Percentiles rank a stretch among this genome's conserved stretches.
Conservation (phyloP, 768 basidiomycete species). For the Tylopilus sp. region DNA sequence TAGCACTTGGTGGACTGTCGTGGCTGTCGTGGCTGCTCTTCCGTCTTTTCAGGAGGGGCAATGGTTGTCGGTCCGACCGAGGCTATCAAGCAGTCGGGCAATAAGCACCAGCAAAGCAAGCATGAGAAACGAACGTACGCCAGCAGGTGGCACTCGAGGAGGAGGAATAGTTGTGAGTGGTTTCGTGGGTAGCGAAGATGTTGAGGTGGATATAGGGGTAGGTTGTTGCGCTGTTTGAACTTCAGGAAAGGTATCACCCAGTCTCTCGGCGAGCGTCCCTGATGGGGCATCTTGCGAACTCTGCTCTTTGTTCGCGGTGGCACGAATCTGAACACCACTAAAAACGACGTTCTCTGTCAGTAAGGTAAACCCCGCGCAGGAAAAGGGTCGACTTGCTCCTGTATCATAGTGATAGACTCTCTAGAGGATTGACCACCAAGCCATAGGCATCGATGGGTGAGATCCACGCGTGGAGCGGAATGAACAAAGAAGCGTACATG, state of each 20-base stretch:
- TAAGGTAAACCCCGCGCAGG: neutral
- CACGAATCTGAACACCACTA: constrained; percentile 14
- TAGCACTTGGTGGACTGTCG: constrained; percentile 3
- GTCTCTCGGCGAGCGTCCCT: neutral
- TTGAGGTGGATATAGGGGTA: neutral
- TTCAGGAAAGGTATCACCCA: neutral
- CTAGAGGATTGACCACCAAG: neutral
- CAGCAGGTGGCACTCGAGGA: constrained; percentile 4
- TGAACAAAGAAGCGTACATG: constrained; percentile 19
- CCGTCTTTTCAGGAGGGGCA: constrained; percentile 11
- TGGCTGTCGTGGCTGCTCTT: neutral
- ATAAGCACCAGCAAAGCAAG: neutral
- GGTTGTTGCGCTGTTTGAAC: neutral
- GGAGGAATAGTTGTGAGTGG: neutral
- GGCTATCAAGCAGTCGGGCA: constrained; percentile 9
- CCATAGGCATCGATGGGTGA: neutral
- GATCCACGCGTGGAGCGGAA: neutral
- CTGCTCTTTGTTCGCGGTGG: constrained; percentile 4
- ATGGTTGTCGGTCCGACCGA: constrained; percentile 10
- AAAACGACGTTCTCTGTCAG: constrained; percentile 8
- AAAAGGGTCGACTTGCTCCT: constrained; percentile 20
- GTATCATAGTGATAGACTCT: constrained; percentile 21
- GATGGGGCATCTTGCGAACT: constrained; percentile 5
- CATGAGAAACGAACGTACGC: constrained; percentile 3
- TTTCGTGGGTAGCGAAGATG: neutral